A percentile compares a stretch with the other conserved stretches of the same genome.
Evolutionary conservation across 306 rosid genomes (phyloP).

Genomic region (Cucumis sativus): DNA sequence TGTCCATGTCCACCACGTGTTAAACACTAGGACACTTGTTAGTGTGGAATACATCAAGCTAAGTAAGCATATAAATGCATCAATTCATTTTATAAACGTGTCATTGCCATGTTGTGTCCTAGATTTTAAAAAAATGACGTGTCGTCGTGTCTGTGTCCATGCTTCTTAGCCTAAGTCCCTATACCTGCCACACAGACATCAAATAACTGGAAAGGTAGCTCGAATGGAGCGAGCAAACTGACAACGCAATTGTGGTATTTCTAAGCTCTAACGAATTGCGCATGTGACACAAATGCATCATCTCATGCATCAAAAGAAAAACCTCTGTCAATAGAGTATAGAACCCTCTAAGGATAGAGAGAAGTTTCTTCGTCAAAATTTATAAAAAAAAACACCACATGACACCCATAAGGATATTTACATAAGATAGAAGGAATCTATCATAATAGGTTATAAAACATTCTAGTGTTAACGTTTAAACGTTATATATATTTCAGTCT

Average conservation of each 20-base stretch:
- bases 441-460: not conserved
- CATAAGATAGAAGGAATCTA: not conserved
- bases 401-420: not conserved
- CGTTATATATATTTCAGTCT: not conserved
- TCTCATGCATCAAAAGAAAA: not conserved
- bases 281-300: not conserved
- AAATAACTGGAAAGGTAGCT: no score
- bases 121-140: no score
- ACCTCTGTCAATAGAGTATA: not conserved
- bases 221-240: no score
- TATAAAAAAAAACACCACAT: not conserved
- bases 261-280: not conserved
- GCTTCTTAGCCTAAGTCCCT: no score
- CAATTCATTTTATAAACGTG: no score
- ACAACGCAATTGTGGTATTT: not conserved
- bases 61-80: no score
- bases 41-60: no score
- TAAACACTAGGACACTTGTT: no score
- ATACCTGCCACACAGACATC: no score
- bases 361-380: not conserved
- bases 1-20: no score
- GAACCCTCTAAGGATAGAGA: not conserved
- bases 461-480: not conserved
- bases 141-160: no score
- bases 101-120: no score